These are phyloP conservation scores for Ophiostoma novo-ulmi DNA, from an alignment of 2,329 filamentous ascomycete genomes.

Conservation along the genomic window DNA sequence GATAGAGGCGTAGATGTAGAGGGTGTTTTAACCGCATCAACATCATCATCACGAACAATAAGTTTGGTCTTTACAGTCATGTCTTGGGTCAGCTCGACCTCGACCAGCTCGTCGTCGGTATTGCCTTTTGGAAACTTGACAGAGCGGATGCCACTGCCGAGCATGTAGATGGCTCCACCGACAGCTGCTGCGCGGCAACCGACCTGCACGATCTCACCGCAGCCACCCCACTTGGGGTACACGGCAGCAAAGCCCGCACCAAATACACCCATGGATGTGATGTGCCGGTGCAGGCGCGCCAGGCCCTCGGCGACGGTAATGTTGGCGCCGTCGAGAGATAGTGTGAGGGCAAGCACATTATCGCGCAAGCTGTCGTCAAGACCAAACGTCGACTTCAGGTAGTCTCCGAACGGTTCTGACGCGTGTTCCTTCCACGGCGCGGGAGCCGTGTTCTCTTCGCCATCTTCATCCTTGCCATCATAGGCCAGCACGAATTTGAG, in stretches of 20 bases:
- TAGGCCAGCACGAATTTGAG: constrained; percentile 76
- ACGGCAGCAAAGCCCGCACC: constrained; percentile 86
- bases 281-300: constrained; percentile 67
- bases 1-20: background rate
- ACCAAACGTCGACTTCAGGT: constrained; percentile 59
- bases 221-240: constrained; percentile 86
- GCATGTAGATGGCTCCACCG: constrained; percentile 83
- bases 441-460: constrained; percentile 32
- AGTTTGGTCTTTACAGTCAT: constrained; percentile 51
- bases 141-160: constrained; percentile 59
- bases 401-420: constrained; percentile 49
- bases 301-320: constrained; percentile 63
- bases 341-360: constrained; percentile 60
- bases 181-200: constrained; percentile 87
- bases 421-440: constrained; percentile 54
- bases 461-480: constrained; percentile 32
- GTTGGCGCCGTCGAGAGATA: constrained; percentile 59
- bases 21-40: constrained; percentile 2
- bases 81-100: constrained; percentile 52
- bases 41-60: constrained; percentile 45
- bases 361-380: constrained; percentile 64
- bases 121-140: constrained; percentile 30
- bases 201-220: constrained; percentile 84
- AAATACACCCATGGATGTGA: constrained; percentile 81
- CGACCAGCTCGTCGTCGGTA: constrained; percentile 32